Evolutionary conservation across 2,329 filamentous ascomycete species (phyloP), one percentile per base, ranked within the genome.

Genomic region (Xylariaceae sp.): DNA sequence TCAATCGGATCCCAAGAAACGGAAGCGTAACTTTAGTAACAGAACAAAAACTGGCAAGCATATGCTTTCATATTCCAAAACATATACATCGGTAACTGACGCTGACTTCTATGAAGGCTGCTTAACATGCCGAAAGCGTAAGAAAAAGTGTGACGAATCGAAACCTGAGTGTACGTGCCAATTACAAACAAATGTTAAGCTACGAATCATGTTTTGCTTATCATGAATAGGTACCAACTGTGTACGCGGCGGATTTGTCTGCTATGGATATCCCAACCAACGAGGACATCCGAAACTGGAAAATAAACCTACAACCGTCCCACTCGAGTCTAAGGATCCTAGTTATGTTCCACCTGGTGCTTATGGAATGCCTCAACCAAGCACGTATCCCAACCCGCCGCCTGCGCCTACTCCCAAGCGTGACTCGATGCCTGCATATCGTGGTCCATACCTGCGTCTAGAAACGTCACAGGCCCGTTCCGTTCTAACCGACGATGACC

Each of bases 91-190:
- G 4, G 5, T 10, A 15, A 47, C 18, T 50, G 4, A 40, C 41
- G 36, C 55, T 57, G 35, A 60, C 33, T 8, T 45, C 21, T 27
- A 4, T 8, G 9, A 44, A 63, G 61, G 61, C 24, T 97, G 93
- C 71, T 85, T 96, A 73, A 97, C 93, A 5, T 97, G 93, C 71
- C 83, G 93, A 55, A 84, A 85, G 69, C 83, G 93, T 54, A 97
- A 97, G 81, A 97, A 97, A 84, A 97, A 97, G 75, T 97, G 94
- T 69, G 93, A 97, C 69, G 94, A 97, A 76, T 83, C 83, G 48
- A 95, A 96, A 72, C 94, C 94, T 21, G 86, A 91, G 72, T 97
- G 94, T 95, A 79, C 80, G 89, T 79, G 29, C 15, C 26, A 27
- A 44, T 40, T 1, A 26, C 20, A n/a, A 4, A 13, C 16, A 8